These are phyloP conservation scores for Ceratobasidium sp. DNA, from an alignment of 1,284 basidiomycete genomes.

Conservation along the genomic window DNA sequence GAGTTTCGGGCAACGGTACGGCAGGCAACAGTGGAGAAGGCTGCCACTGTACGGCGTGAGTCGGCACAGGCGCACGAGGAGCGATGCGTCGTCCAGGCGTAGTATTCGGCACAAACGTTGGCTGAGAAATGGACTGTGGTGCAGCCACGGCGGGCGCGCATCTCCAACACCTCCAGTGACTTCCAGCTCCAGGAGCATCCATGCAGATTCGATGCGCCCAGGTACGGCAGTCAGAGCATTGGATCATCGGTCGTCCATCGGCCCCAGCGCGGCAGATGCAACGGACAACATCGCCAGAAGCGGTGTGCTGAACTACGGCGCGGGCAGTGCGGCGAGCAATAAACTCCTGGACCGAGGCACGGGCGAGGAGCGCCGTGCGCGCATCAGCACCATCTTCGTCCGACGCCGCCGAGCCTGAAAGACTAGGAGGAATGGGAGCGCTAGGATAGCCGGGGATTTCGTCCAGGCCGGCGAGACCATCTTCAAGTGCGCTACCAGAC, in stretches of 20 bases:
- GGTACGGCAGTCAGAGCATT: constrained; percentile 75
- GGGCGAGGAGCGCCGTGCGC: constrained; percentile 65
- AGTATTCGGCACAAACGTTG: constrained; percentile 38
- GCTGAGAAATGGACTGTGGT: constrained; percentile 24
- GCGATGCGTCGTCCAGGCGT: constrained; percentile 33
- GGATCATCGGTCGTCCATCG: constrained; percentile 75
- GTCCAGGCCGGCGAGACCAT: constrained; percentile 54
- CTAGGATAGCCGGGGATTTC: constrained; percentile 49
- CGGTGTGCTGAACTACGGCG: constrained; percentile 62
- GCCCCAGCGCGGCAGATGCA: constrained; percentile 71
- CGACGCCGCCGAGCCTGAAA: constrained; percentile 60
- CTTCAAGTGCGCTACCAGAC: constrained; percentile 44
- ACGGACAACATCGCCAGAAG: constrained; percentile 59
- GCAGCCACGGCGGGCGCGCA: constrained; percentile 26
- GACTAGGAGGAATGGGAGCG: neutral
- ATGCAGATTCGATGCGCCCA: constrained; percentile 84
- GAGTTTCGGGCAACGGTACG: constrained; percentile 32
- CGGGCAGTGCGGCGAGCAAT: constrained; percentile 57
- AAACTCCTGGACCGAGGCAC: constrained; percentile 37
- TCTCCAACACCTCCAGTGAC: constrained; percentile 37
- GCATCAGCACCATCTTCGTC: constrained; percentile 61
- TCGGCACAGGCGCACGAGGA: constrained; percentile 18
- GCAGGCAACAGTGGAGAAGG: constrained; percentile 33
- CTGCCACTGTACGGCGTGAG: constrained; percentile 37
- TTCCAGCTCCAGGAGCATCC: constrained; percentile 49